Conservation (phyloP, 2,329 filamentous ascomycete genomes). For the Fusarium paranaense region DNA sequence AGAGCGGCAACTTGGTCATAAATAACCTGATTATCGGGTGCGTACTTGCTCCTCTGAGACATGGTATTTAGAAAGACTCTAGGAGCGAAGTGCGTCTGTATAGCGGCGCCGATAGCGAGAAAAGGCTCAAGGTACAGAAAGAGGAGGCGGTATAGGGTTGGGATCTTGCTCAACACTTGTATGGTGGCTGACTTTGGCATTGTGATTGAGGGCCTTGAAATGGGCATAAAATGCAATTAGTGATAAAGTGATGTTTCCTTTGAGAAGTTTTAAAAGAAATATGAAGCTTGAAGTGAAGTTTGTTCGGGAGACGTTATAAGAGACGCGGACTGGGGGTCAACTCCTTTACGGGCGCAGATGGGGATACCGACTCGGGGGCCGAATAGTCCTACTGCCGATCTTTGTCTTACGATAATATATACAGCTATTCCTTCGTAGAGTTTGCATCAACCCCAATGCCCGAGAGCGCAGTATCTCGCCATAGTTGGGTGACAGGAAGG, state of each 20-base stretch:
- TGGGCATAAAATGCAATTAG: background rate
- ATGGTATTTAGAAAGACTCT: constrained; percentile 24
- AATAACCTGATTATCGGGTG: constrained; percentile 29
- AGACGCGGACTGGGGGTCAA: background rate
- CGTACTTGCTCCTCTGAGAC: constrained; percentile 13
- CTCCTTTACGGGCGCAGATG: background rate
- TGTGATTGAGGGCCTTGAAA: no score
- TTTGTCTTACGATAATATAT: no score
- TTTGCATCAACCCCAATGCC: background rate
- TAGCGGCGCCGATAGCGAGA: constrained; percentile 1
- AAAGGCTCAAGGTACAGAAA: constrained; percentile 35
- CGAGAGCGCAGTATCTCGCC: background rate
- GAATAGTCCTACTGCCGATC: background rate
- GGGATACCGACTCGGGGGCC: background rate
- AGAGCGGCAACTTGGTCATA: constrained; percentile 33
- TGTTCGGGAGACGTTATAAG: background rate
- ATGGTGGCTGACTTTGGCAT: background rate
- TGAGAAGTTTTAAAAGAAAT: background rate
- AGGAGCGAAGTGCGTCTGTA: constrained; percentile 14
- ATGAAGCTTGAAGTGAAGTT: background rate
- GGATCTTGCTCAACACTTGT: constrained; percentile 1
- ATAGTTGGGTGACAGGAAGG: background rate
- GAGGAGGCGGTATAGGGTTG: constrained; percentile 19
- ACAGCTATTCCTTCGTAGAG: no score
- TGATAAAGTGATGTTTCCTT: background rate